Percentiles rank a stretch among this genome's conserved stretches.
Evolutionary conservation across 1,284 basidiomycete species (phyloP).

Genomic region (Microbotryomycetes sp.): DNA sequence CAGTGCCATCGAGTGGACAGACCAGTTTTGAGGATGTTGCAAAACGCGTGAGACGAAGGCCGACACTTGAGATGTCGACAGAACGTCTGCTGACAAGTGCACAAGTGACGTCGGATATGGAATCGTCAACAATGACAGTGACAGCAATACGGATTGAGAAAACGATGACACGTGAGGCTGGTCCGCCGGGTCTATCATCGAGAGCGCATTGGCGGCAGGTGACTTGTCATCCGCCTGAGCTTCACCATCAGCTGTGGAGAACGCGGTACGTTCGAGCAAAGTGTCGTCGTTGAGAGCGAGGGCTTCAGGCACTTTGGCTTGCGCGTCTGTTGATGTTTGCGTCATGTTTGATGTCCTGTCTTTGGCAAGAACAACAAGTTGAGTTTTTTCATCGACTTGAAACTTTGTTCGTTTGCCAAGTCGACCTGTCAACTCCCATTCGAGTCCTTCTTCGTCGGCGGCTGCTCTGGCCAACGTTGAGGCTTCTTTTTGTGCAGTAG

Average conservation of each 20-base stretch:
- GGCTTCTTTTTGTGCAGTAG: conserved; percentile 56
- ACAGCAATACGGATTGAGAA: conserved; percentile 82
- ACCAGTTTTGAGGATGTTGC: conserved; percentile 83
- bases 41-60: conserved; percentile 83
- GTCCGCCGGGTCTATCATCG: conserved; percentile 67
- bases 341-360: conserved; percentile 49
- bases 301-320: conserved; percentile 57
- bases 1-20: conserved; percentile 86
- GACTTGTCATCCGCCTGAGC: conserved; percentile 42
- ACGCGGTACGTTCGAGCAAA: conserved; percentile 86
- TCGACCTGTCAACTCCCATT: conserved; percentile 88
- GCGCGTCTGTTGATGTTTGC: conserved; percentile 16
- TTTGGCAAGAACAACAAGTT: conserved; percentile 89
- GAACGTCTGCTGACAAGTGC: conserved; percentile 51
- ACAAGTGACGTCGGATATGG: conserved; percentile 54
- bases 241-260: conserved; percentile 53
- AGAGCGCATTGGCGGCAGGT: conserved; percentile 37
- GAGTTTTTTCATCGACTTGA: conserved; percentile 75
- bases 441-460: conserved; percentile 66
- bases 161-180: conserved; percentile 84
- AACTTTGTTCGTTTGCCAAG: conserved; percentile 92
- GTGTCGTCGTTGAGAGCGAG: conserved; percentile 91
- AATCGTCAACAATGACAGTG: conserved; percentile 74
- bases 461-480: conserved; percentile 73
- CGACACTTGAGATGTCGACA: conserved; percentile 81